A percentile compares a stretch with the other conserved stretches of the same genome.
phyloP scores from a whole-genome alignment of 192 early-diverging fungal species.

The Entomortierella beljakovae region DNA sequence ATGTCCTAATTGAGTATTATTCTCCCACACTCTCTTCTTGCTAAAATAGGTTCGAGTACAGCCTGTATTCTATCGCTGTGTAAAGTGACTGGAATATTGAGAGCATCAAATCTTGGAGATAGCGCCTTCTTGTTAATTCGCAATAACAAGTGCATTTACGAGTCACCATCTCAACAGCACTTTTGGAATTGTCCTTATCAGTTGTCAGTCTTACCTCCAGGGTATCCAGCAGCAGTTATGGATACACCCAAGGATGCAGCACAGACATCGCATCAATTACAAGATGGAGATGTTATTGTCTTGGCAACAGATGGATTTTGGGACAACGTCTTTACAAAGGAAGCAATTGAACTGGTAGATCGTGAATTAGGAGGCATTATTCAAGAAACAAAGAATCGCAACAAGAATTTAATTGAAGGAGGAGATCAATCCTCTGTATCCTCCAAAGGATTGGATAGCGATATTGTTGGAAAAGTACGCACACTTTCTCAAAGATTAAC shows the following conservation, averaged over 20 bases:
- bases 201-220: slow-evolving; percentile 65
- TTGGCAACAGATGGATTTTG: slow-evolving; percentile 72
- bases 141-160: slow-evolving; percentile 63
- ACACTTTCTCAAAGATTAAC: slow-evolving; percentile 61
- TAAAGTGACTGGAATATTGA: slow-evolving; percentile 64
- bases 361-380: slow-evolving; percentile 52
- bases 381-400: slow-evolving; percentile 3
- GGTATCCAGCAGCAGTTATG: slow-evolving; percentile 64
- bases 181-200: slow-evolving; percentile 76
- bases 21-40: no score
- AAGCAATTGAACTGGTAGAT: slow-evolving; percentile 65
- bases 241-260: slow-evolving; percentile 69
- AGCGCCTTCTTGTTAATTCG: slow-evolving; percentile 69
- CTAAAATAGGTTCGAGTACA: slow-evolving; percentile 63
- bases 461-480: slow-evolving; percentile 55
- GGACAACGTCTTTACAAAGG: slow-evolving; percentile 69
- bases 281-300: slow-evolving; percentile 69
- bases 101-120: slow-evolving; percentile 66
- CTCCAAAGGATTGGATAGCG: slow-evolving; percentile 28
- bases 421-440: not conserved
- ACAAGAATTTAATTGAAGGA: not conserved
- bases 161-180: slow-evolving; percentile 70
- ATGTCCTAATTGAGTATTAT: no score
- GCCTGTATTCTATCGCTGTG: slow-evolving; percentile 69
- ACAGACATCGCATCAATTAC: slow-evolving; percentile 60